Base-by-base conservation (phyloP, 116 monocot genomes). In the Papilionanthe hybrid region DNA sequence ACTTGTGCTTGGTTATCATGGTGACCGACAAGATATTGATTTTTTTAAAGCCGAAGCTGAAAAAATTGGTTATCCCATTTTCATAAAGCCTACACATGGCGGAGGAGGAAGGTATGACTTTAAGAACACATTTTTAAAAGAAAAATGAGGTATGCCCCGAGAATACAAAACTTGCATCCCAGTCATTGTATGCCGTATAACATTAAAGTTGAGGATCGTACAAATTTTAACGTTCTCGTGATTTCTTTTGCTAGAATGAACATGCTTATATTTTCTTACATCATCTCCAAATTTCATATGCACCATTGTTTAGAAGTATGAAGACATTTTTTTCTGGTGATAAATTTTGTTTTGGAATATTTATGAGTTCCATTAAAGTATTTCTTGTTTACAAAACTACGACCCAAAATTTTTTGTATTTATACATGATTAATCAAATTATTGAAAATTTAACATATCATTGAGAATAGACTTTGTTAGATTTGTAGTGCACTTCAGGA, bases 11-110 rank as follows among this genome's bases (percentile, higher is more conserved):
- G 98, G 98, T 69, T 98, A 98, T 74, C 98, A 98, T 83, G 98
- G 94, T 25, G 86, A 86, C 9, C 74, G 88, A 60, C 98, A 98
- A 81, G 92, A 94, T 76, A 79, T 87, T 72, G 90, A 93, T 22
- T 91, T 93, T 72, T 81, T 98, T 48, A 98, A 93, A 83, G 27
- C 23, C 69, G 93, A 98, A 87, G 98, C 98, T 79, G 90, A 92
- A 49, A 93, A 91, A 63, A 98, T 98, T 84, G 94, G 98, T 68
- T 98, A 92, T 87, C 98, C 98, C 1, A 81, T 98, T 57, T 77
- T 98, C 81, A 98, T 98, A 82, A 98, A 98, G 66, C 98, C 98
- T 11, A 98, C 98, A 71, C 98, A 98, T 93, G 98, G 98, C 27
- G 98, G 98, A 72, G 98, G 98, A 65, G 98, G 98, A 28, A 98